Evolutionary conservation across 2,329 filamentous ascomycete species (phyloP).

Genomic region (Verticillium zaregamsianum): DNA sequence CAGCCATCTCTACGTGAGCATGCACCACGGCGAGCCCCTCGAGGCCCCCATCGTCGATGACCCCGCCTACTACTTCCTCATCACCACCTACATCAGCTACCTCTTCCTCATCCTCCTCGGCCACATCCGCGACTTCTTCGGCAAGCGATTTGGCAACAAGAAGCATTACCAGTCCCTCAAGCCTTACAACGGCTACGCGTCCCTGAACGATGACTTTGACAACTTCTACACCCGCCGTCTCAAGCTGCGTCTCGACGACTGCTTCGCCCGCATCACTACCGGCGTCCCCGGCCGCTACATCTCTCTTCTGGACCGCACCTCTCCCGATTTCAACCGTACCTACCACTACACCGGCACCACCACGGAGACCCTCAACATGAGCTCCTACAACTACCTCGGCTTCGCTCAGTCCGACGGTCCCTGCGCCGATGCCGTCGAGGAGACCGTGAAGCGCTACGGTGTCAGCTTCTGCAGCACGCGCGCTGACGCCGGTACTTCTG

Average conservation of each 20-base stretch:
- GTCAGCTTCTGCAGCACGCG: slow-evolving; percentile 79
- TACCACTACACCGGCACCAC: slow-evolving; percentile 87
- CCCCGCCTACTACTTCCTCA: slow-evolving; percentile 91
- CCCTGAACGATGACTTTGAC: slow-evolving; percentile 96
- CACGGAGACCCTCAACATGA: slow-evolving; percentile 96
- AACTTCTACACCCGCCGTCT: slow-evolving; percentile 94
- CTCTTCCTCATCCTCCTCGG: slow-evolving; percentile 92
- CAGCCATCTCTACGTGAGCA: slow-evolving; percentile 83
- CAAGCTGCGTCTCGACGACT: slow-evolving; percentile 94
- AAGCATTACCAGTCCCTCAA: slow-evolving; percentile 79
- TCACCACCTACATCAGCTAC: slow-evolving; percentile 98
- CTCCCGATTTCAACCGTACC: slow-evolving; percentile 84
- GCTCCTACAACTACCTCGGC: slow-evolving; percentile 98
- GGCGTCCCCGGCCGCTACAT: slow-evolving; percentile 94
- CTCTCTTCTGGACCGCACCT: slow-evolving; percentile 85
- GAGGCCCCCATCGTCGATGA: slow-evolving; percentile 87
- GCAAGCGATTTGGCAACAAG: slow-evolving; percentile 86
- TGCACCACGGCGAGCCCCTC: slow-evolving; percentile 76
- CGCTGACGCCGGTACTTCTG: slow-evolving; percentile 79
- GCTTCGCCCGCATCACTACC: slow-evolving; percentile 87
- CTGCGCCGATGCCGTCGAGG: slow-evolving; percentile 89
- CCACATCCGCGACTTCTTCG: slow-evolving; percentile 95
- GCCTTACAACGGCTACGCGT: slow-evolving; percentile 83
- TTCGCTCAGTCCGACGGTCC: slow-evolving; percentile 97
- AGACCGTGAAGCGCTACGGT: slow-evolving; percentile 78